Percentiles rank a stretch among this genome's conserved stretches.
These are phyloP conservation scores for Heracleum sosnowskyi DNA, from an alignment of 129 eudicot genomes.

Conservation along the genomic window DNA sequence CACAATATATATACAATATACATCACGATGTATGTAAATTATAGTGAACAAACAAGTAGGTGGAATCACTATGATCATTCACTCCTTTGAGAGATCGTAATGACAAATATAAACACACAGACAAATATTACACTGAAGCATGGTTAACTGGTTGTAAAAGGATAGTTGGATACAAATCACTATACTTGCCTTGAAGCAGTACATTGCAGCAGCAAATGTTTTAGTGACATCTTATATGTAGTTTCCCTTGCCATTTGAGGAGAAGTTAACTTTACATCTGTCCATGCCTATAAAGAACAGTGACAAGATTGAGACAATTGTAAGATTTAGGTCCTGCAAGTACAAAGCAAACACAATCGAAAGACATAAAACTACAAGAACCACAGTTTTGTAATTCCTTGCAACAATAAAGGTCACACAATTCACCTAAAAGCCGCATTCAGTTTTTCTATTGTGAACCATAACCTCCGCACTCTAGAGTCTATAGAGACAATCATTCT, in stretches of 20 bases:
- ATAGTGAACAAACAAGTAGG: neutral
- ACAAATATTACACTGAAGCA: neutral
- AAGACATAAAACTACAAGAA: neutral
- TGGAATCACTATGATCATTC: neutral
- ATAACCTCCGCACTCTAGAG: neutral
- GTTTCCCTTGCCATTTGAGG: constrained; percentile 90
- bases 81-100: neutral
- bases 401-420: neutral
- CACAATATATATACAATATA: neutral
- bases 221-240: constrained; percentile 67
- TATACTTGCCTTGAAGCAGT: constrained; percentile 60
- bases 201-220: constrained; percentile 55
- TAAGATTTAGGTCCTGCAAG: constrained; percentile 1
- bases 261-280: constrained; percentile 82
- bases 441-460: neutral
- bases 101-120: neutral
- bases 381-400: neutral
- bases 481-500: neutral
- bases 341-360: neutral
- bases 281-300: constrained; percentile 62
- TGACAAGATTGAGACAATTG: neutral
- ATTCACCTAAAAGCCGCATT: neutral
- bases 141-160: neutral
- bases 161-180: neutral
- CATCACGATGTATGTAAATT: neutral